Evolutionary conservation across 495 filamentous ascomycete genomes (phyloP), one percentile per base, ranked within the genome.

Genomic region (Penicillium macrosclerotiorum): DNA sequence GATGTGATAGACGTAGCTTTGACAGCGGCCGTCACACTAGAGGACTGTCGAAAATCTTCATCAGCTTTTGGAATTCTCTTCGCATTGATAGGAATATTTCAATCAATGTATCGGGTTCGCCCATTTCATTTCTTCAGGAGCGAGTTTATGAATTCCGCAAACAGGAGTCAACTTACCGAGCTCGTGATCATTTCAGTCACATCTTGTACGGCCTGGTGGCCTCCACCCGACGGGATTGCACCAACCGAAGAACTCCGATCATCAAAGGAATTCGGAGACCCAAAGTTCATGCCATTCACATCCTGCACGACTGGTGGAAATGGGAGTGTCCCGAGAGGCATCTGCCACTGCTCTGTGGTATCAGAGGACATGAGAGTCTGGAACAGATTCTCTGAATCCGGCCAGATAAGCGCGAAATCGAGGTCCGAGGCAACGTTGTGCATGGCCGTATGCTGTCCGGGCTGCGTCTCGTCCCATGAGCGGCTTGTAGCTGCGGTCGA

Each of bases 111-210:
- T 11, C 25, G 5, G 5, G 5, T 27, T 27, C 11, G 25, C 5
- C 25, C 25, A 27, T 11, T 31, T 24, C 8, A 25, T 40, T 9
- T 8, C 20, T 16, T 7, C 17, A 8, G 34, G 3, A 19, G 13
- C 25, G 5, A 27, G 9, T 27, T 12, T 9, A 25, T 1, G 5
- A 8, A 18, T n/a, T 0, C 12, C 20, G 16, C 19, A 16, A 16
- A 26, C 36, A 12, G 16, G 1, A 7, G 1, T 26, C 5, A 24
- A 57, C 70, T 56, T 52, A 76, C 72, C 45, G 71, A 69, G 33
- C 60, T 68, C n/a, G 63, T 64, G 18, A 76, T 62, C 71, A 74
- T 72, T 29, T 74, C 68, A 4, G 68, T 73, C 23, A 76, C 67
- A 63, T 74, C 70, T 20, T 65, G 67, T 22, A 76, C 72, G 18